Percentiles rank a stretch among this genome's conserved stretches.
phyloP scores from a whole-genome alignment of 148 eudicot species.

The Pouteria glomerata region DNA sequence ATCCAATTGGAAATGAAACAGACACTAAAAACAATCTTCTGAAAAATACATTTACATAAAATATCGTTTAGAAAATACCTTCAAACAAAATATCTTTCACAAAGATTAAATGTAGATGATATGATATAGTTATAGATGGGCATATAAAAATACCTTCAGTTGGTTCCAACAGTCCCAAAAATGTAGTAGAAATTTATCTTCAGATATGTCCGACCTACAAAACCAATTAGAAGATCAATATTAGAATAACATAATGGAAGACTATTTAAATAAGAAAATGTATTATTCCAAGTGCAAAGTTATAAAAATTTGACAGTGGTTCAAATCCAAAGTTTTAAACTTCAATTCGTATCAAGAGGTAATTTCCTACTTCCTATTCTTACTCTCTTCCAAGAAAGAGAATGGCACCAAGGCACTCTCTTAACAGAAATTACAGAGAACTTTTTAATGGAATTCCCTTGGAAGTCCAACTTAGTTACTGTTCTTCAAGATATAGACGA shows the following conservation, averaged over 20 bases:
- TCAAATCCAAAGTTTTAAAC: background rate
- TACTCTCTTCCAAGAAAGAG: background rate
- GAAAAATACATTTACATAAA: too few relatives aligned
- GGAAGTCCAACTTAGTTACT: background rate
- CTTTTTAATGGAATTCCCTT: background rate
- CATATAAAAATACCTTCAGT: conserved; percentile 44
- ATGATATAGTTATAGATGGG: background rate
- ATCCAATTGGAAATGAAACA: too few relatives aligned
- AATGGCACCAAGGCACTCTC: background rate
- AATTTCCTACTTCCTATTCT: background rate
- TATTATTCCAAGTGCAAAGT: background rate
- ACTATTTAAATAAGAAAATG: background rate
- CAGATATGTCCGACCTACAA: conserved; percentile 60
- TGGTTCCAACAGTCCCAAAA: conserved; percentile 90
- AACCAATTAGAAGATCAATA: conserved; percentile 16
- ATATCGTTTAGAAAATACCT: too few relatives aligned
- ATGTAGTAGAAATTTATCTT: conserved; percentile 62
- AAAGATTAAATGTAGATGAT: too few relatives aligned
- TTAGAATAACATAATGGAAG: conserved; percentile 6
- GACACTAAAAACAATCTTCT: too few relatives aligned
- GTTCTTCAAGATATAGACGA: background rate
- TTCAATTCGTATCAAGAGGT: background rate
- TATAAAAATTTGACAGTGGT: background rate
- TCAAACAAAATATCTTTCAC: too few relatives aligned
- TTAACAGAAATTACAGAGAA: background rate